A percentile compares a stretch with the other conserved stretches of the same genome.
Conservation (phyloP, 371 early-diverging fungal species). For the Syncephalastrum racemosum region DNA sequence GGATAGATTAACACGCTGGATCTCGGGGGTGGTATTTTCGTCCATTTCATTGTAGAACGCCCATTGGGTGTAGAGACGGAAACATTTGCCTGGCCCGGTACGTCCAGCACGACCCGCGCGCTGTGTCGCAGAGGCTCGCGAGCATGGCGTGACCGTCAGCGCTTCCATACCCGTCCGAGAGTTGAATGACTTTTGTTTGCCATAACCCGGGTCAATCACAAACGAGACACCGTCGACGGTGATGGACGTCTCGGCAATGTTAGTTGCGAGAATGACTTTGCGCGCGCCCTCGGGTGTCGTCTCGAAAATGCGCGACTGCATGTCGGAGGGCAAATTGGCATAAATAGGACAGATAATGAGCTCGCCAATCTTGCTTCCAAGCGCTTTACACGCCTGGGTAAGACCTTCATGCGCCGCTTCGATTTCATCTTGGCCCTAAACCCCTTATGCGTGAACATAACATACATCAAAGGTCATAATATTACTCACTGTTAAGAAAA, state of each 20-base stretch:
- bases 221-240: slow-evolving; percentile 93
- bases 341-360: slow-evolving; percentile 96
- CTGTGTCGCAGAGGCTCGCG: slow-evolving; percentile 97
- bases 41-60: slow-evolving; percentile 94
- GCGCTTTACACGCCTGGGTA: slow-evolving; percentile 71
- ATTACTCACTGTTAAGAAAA: slow-evolving; percentile 87
- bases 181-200: slow-evolving; percentile 93
- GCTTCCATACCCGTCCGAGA: slow-evolving; percentile 97
- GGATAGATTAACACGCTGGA: slow-evolving; percentile 91
- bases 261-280: slow-evolving; percentile 98
- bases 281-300: slow-evolving; percentile 93
- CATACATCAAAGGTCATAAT: no score
- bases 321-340: slow-evolving; percentile 89
- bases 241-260: slow-evolving; percentile 99
- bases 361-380: slow-evolving; percentile 90
- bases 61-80: slow-evolving; percentile 96
- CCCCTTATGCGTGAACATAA: no score
- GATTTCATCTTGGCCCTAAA: slow-evolving; percentile 97
- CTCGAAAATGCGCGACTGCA: slow-evolving; percentile 96
- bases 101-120: slow-evolving; percentile 98
- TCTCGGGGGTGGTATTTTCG: slow-evolving; percentile 94
- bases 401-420: slow-evolving; percentile 89
- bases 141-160: slow-evolving; percentile 90
- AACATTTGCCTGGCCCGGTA: slow-evolving; percentile 97
- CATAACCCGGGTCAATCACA: slow-evolving; percentile 93